phyloP scores from a whole-genome alignment of 768 basidiomycete genomes.

The Lactifluus echinatus region DNA sequence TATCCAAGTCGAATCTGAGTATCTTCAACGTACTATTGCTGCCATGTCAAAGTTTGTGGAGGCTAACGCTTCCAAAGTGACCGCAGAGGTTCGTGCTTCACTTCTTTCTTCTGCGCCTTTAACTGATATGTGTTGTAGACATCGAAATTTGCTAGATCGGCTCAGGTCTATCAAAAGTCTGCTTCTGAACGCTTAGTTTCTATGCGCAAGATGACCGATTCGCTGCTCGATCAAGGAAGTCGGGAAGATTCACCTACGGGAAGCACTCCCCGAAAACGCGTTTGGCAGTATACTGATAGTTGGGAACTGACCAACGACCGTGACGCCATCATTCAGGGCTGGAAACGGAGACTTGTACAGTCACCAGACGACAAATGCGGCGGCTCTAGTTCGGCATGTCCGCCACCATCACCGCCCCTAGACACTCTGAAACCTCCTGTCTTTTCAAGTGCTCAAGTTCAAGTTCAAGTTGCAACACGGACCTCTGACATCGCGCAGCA shows the following conservation, averaged over 20 bases:
- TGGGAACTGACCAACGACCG: slow-evolving; percentile 67
- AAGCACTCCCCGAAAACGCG: slow-evolving; percentile 66
- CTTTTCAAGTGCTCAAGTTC: not conserved
- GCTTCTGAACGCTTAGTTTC: slow-evolving; percentile 37
- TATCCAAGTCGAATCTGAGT: slow-evolving; percentile 43
- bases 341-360: slow-evolving; percentile 29
- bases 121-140: slow-evolving; percentile 29
- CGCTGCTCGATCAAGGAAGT: slow-evolving; percentile 48
- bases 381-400: slow-evolving; percentile 27
- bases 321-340: slow-evolving; percentile 46
- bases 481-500: not conserved
- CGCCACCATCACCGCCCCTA: not conserved
- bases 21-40: slow-evolving; percentile 41
- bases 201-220: slow-evolving; percentile 42
- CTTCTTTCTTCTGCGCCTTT: not conserved
- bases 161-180: slow-evolving; percentile 37
- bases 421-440: not conserved
- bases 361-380: slow-evolving; percentile 26
- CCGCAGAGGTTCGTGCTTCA: slow-evolving; percentile 42
- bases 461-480: not conserved
- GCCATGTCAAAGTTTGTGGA: slow-evolving; percentile 44
- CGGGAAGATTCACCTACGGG: slow-evolving; percentile 62
- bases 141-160: slow-evolving; percentile 32
- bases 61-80: slow-evolving; percentile 33
- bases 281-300: slow-evolving; percentile 57